Evolutionary conservation across 2,329 filamentous ascomycete species (phyloP), one percentile per base, ranked within the genome.

Genomic region (Aspergillus ustus): DNA sequence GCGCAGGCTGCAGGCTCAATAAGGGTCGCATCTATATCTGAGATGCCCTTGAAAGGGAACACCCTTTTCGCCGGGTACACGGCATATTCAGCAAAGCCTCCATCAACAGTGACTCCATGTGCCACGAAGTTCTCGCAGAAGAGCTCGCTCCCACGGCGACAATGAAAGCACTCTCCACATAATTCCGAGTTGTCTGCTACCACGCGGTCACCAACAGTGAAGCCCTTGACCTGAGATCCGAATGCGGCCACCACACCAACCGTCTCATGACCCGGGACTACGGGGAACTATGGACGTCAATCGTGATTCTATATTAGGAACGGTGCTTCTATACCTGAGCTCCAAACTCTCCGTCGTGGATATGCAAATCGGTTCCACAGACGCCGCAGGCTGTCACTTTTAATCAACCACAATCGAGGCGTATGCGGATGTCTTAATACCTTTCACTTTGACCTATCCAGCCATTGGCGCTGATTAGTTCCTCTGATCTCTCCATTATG

Each of bases 131-230:
- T 83, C 75, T 90, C 88, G 74, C 89, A 92, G 60, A 91, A 84
- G 50, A 91, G 78, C 29, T 86, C 82, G 72, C 90, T 83, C 57
- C 89, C 88, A 60, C 87, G 85, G 65, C 86, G 85, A 79, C 89
- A 91, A 80, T 91, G 90, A 82, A 89, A 90, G 79, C 89, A 91
- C 75, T 88, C 84, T 52, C 85, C 85, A 76, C 89, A 91, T 48
- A 90, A 84, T 73, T 91, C 78, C 4, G 78, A 82, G 71, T 80
- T 80, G 65, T 79, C 78, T 8, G 77, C 86, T 60, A 85, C 85
- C 34, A 91, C 87, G 49, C 87, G 84, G 69, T 89, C 86, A 59
- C 87, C 87, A 58, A 90, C 70, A 53, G 82, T 70, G 75, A 90
- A 87, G 49, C 80, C 83, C 67, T 83, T 85, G 64, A 89, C 87